These are phyloP conservation scores for Rhizopogon vinicolor DNA, from an alignment of 768 basidiomycete genomes.

Conservation along the genomic window DNA sequence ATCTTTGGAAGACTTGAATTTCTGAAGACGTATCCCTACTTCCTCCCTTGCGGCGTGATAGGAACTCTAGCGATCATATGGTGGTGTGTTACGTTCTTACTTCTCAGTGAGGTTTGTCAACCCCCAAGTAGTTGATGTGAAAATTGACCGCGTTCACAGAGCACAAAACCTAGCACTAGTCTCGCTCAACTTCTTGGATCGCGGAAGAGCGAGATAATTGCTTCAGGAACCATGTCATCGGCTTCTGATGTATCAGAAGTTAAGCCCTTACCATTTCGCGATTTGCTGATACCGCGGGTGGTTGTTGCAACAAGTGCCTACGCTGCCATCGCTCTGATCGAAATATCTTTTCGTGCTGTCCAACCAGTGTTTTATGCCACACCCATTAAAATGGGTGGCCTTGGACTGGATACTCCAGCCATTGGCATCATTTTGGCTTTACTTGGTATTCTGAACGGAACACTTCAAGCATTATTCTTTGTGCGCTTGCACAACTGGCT, in stretches of 20 bases:
- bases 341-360: slow-evolving; percentile 52
- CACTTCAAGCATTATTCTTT: slow-evolving; percentile 59
- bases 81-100: slow-evolving; percentile 41
- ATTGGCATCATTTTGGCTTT: slow-evolving; percentile 16
- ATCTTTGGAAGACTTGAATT: slow-evolving; percentile 53
- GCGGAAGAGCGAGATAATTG: not conserved
- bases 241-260: not conserved
- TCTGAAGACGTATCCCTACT: slow-evolving; percentile 62
- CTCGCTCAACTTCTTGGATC: not conserved
- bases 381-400: slow-evolving; percentile 11
- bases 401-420: slow-evolving; percentile 4
- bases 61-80: slow-evolving; percentile 49
- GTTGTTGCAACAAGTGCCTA: slow-evolving; percentile 55
- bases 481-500: slow-evolving; percentile 45
- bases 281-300: slow-evolving; percentile 45
- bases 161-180: not conserved
- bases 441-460: slow-evolving; percentile 23
- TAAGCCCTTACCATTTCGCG: slow-evolving; percentile 36
- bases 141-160: not conserved
- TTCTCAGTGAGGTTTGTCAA: slow-evolving; percentile 44
- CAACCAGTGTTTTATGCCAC: slow-evolving; percentile 18
- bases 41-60: slow-evolving; percentile 57
- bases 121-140: not conserved
- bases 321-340: slow-evolving; percentile 51
- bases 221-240: not conserved